phyloP scores from a whole-genome alignment of 2,329 filamentous ascomycete species.

The Penicillium expansum region DNA sequence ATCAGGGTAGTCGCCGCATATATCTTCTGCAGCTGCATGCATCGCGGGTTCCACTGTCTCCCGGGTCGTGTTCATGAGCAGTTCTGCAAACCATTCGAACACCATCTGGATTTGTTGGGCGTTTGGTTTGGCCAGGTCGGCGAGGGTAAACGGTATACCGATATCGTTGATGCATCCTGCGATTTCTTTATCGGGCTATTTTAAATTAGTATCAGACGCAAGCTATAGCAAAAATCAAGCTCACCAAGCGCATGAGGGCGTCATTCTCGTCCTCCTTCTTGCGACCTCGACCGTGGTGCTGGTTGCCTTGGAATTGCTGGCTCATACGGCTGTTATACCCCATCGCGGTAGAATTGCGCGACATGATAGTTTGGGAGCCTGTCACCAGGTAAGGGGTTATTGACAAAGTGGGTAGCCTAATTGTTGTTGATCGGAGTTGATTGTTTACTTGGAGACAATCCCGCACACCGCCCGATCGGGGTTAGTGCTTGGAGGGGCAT shows the following conservation, averaged over 20 bases:
- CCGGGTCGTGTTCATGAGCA: constrained; percentile 88
- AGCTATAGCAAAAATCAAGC: constrained; percentile 12
- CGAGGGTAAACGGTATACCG: constrained; percentile 80
- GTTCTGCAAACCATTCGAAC: constrained; percentile 94
- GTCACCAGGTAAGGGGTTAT: constrained; percentile 8
- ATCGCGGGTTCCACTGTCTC: constrained; percentile 94
- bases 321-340: constrained; percentile 54
- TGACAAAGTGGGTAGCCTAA: constrained; percentile 8
- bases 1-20: constrained; percentile 80
- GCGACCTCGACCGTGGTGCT: constrained; percentile 47
- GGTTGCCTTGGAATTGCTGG: constrained; percentile 51
- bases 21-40: constrained; percentile 83
- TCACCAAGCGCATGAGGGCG: constrained; percentile 57
- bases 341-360: constrained; percentile 35
- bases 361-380: not conserved
- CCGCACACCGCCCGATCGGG: constrained; percentile 23
- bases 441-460: constrained; percentile 37
- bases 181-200: constrained; percentile 70
- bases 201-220: not conserved
- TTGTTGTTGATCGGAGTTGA: constrained; percentile 25
- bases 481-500: constrained; percentile 37
- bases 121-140: constrained; percentile 90
- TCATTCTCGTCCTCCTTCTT: constrained; percentile 59
- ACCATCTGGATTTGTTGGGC: constrained; percentile 94
- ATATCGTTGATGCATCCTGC: constrained; percentile 97